Percentiles rank a stretch among this genome's conserved stretches.
Conservation (phyloP, 306 rosid genomes). For the Rosa rugosa region DNA sequence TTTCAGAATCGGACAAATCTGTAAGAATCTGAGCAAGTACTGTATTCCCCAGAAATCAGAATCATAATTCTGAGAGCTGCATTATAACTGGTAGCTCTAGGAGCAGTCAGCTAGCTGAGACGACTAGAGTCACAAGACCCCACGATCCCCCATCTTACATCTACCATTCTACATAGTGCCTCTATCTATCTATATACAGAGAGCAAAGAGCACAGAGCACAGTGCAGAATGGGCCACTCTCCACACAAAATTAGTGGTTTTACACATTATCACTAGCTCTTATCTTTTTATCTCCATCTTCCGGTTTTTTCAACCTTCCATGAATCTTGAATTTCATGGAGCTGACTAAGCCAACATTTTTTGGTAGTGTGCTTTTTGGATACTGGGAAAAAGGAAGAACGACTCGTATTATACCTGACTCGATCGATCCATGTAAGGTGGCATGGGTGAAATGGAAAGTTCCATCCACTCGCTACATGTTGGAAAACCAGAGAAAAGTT, state of each 20-base stretch:
- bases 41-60: no score
- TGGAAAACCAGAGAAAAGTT: neutral
- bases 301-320: no score
- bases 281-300: no score
- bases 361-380: neutral
- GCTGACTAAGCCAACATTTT: no score
- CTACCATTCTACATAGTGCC: neutral
- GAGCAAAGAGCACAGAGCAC: no score
- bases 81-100: neutral
- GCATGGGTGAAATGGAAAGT: neutral
- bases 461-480: constrained; percentile 5
- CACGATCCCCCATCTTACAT: neutral
- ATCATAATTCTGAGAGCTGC: neutral
- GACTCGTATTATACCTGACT: neutral
- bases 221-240: no score
- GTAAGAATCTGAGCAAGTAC: neutral
- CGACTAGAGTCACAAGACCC: neutral
- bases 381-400: neutral
- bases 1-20: neutral
- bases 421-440: neutral
- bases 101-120: neutral
- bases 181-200: no score
- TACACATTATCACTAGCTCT: no score
- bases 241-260: no score
- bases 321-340: no score